Evolutionary conservation across 495 filamentous ascomycete species (phyloP).

Genomic region (Terfezia claveryi): DNA sequence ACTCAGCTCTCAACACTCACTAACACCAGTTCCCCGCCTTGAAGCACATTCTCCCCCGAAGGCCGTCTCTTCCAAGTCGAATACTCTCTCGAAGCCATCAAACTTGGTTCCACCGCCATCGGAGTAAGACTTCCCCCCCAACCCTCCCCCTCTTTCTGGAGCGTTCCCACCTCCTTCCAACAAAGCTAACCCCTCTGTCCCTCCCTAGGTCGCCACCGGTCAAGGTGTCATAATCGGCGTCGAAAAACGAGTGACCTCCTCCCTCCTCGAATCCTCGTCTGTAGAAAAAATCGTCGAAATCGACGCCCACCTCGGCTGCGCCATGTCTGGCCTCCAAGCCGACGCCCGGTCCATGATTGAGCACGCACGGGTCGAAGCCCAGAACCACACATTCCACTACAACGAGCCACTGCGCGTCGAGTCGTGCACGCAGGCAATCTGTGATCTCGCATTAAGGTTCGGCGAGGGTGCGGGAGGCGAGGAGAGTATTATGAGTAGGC

Average conservation of each 20-base stretch:
- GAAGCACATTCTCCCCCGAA: constrained; percentile 97
- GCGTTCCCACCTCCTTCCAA: neutral
- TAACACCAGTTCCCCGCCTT: constrained; percentile 1
- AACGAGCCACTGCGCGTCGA: constrained; percentile 84
- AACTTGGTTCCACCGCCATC: constrained; percentile 94
- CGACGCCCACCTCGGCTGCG: constrained; percentile 93
- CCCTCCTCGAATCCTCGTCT: constrained; percentile 84
- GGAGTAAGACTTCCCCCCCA: constrained; percentile 35
- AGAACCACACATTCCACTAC: constrained; percentile 92
- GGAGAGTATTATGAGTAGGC: constrained; percentile 92
- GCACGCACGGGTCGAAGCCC: constrained; percentile 90
- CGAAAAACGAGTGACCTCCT: constrained; percentile 95
- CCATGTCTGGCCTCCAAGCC: constrained; percentile 92
- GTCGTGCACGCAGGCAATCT: constrained; percentile 96
- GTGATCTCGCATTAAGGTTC: constrained; percentile 86
- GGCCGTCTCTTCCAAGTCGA: constrained; percentile 99
- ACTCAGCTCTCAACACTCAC: constrained; percentile 3
- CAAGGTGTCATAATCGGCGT: constrained; percentile 90
- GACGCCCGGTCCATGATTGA: constrained; percentile 92
- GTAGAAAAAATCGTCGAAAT: constrained; percentile 99
- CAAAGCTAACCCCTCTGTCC: constrained; percentile 2
- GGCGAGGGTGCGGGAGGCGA: constrained; percentile 94
- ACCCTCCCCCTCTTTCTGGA: constrained; percentile 1
- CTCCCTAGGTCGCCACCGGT: constrained; percentile 54
- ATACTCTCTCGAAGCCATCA: constrained; percentile 99